Conservation (phyloP, 1,284 basidiomycete species). For the Fomitopsis pinicola region DNA sequence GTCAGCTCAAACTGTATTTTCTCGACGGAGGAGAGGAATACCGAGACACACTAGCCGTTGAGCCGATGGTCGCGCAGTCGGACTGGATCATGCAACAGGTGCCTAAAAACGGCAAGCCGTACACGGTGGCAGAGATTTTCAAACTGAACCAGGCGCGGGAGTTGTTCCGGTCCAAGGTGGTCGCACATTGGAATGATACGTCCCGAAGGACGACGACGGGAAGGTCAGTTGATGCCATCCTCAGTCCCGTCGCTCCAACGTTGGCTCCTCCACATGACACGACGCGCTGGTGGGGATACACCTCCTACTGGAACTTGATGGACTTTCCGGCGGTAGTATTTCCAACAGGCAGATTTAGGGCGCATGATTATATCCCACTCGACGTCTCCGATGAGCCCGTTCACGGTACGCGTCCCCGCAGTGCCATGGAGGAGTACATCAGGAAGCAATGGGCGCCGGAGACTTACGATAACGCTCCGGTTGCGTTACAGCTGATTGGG, state of each 20-base stretch:
- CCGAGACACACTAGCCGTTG: constrained; percentile 32
- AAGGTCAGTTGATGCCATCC: constrained; percentile 49
- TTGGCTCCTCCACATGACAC: constrained; percentile 48
- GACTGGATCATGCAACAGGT: constrained; percentile 45
- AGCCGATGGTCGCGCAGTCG: constrained; percentile 39
- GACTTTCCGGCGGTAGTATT: constrained; percentile 53
- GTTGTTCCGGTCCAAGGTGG: constrained; percentile 34
- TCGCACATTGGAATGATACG: constrained; percentile 53
- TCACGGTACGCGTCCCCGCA: constrained; percentile 29
- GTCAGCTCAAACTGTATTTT: constrained; percentile 44
- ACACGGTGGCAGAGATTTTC: constrained; percentile 37
- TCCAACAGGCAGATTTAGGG: constrained; percentile 38
- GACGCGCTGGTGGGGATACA: constrained; percentile 49
- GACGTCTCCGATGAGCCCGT: constrained; percentile 17
- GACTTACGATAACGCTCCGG: constrained; percentile 40
- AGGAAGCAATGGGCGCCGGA: constrained; percentile 39
- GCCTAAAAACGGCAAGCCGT: constrained; percentile 31
- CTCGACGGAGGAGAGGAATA: constrained; percentile 49
- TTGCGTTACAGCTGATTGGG: constrained; percentile 45
- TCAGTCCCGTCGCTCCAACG: constrained; percentile 49
- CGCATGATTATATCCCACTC: constrained; percentile 15
- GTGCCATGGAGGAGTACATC: constrained; percentile 34
- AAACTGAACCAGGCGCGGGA: constrained; percentile 42
- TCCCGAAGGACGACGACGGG: constrained; percentile 39
- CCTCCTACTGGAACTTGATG: constrained; percentile 52